Evolutionary conservation across 805 yeast species (phyloP).

Genomic region (Starmerella stigmatis): DNA sequence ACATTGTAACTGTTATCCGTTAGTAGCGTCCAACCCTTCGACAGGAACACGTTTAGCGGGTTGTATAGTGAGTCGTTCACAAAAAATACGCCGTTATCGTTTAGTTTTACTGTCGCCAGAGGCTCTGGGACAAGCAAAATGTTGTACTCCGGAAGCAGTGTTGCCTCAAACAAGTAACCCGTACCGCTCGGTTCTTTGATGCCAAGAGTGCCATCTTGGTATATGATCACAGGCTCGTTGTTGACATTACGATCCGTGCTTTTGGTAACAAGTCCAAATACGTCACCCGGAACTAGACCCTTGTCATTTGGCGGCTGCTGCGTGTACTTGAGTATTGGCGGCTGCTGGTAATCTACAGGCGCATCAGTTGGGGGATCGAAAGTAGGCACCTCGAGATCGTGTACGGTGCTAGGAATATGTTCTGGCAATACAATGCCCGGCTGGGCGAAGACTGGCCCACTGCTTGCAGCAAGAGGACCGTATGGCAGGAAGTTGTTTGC

Average conservation of each 20-base stretch:
- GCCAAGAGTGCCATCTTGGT: slow-evolving; percentile 24
- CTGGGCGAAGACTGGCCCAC: no score
- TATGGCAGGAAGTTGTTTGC: no score
- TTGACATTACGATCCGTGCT: slow-evolving; percentile 15
- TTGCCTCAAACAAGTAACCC: slow-evolving; percentile 22
- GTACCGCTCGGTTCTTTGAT: slow-evolving; percentile 22
- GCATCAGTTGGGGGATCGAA: background rate
- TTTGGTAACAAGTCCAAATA: slow-evolving; percentile 23
- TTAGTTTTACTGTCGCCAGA: slow-evolving; percentile 20
- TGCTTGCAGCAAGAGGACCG: no score
- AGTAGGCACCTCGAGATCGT: no score
- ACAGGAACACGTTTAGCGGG: slow-evolving; percentile 22
- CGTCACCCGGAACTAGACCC: slow-evolving; percentile 23
- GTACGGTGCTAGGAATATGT: no score
- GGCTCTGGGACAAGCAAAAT: slow-evolving; percentile 27
- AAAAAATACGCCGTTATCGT: slow-evolving; percentile 20
- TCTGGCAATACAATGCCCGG: no score
- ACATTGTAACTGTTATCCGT: slow-evolving; percentile 15
- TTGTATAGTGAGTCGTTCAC: slow-evolving; percentile 23
- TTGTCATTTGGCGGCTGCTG: background rate
- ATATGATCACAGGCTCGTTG: slow-evolving; percentile 22
- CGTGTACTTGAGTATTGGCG: background rate
- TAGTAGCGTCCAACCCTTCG: slow-evolving; percentile 15
- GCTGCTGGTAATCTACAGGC: background rate
- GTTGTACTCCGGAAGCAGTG: slow-evolving; percentile 24